Evolutionary conservation across 2,329 filamentous ascomycete species (phyloP).

Genomic region (Talaromyces sp.): DNA sequence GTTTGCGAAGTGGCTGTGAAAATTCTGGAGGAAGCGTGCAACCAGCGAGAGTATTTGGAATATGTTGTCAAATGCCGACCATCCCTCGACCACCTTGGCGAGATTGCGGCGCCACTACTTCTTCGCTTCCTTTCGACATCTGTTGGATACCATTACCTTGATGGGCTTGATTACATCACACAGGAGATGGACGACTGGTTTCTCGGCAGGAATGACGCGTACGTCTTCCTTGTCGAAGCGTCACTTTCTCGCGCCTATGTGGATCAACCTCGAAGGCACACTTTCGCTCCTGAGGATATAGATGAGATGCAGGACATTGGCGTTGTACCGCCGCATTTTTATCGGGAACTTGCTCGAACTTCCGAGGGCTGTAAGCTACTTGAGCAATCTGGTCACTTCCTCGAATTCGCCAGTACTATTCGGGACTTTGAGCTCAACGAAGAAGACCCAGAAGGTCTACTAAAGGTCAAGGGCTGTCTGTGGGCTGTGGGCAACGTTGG

Average conservation of each 20-base stretch:
- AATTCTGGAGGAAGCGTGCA: constrained; percentile 95
- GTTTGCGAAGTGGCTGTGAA: constrained; percentile 96
- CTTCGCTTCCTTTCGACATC: constrained; percentile 92
- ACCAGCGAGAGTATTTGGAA: constrained; percentile 82
- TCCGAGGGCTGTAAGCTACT: constrained; percentile 86
- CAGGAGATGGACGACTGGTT: constrained; percentile 99
- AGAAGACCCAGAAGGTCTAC: constrained; percentile 76
- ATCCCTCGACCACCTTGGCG: constrained; percentile 87
- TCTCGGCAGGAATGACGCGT: constrained; percentile 91
- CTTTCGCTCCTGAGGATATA: constrained; percentile 50
- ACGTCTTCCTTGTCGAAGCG: constrained; percentile 92
- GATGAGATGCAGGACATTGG: constrained; percentile 54
- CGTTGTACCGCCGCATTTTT: constrained; percentile 91
- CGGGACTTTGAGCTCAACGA: constrained; percentile 79
- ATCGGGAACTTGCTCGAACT: constrained; percentile 88
- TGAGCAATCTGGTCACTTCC: constrained; percentile 90
- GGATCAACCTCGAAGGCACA: constrained; percentile 47
- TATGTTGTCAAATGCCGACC: constrained; percentile 96
- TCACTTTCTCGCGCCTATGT: constrained; percentile 79
- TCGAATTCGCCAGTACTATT: constrained; percentile 86
- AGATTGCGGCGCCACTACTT: constrained; percentile 90
- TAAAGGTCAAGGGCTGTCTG: constrained; percentile 92
- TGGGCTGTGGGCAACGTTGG: constrained; percentile 98
- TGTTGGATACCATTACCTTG: constrained; percentile 94
- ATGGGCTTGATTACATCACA: constrained; percentile 96